Evolutionary conservation across 108 stramenopile species (phyloP).

Genomic region (Schizochytrium sp.): DNA sequence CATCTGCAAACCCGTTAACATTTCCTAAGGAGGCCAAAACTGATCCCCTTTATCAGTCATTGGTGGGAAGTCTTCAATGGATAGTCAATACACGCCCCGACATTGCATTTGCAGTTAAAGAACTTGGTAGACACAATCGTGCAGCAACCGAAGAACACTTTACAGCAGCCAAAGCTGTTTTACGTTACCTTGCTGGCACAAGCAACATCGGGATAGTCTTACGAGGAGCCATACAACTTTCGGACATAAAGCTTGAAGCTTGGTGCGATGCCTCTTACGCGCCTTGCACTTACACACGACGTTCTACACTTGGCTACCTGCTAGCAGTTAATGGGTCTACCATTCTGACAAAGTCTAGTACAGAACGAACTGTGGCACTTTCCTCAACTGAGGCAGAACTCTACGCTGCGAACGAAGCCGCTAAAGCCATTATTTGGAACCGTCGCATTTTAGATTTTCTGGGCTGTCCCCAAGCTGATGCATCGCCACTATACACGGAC

Average conservation of each 20-base stretch:
- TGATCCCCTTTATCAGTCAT: too few relatives aligned
- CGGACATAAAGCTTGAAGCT: background rate
- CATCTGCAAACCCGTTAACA: too few relatives aligned
- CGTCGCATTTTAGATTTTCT: background rate
- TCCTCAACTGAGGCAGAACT: background rate
- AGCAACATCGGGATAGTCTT: background rate
- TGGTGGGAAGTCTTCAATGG: too few relatives aligned
- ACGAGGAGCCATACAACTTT: background rate
- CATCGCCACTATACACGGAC: too few relatives aligned
- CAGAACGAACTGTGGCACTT: background rate
- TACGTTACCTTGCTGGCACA: constrained; percentile 42
- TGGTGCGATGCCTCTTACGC: constrained; percentile 21
- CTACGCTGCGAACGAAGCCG: constrained; percentile 18
- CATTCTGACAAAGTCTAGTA: background rate
- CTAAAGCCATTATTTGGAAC: constrained; percentile 22
- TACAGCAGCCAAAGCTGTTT: background rate
- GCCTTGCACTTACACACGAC: background rate
- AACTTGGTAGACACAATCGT: too few relatives aligned
- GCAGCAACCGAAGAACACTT: too few relatives aligned
- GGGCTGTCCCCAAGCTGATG: background rate
- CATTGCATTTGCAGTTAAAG: too few relatives aligned
- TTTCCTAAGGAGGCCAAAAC: too few relatives aligned
- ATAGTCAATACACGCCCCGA: too few relatives aligned
- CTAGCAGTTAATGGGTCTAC: background rate
- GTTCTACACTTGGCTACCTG: background rate